Evolutionary conservation across 176 grass and related monocot species (phyloP).

Genomic region (Raddia guianensis): DNA sequence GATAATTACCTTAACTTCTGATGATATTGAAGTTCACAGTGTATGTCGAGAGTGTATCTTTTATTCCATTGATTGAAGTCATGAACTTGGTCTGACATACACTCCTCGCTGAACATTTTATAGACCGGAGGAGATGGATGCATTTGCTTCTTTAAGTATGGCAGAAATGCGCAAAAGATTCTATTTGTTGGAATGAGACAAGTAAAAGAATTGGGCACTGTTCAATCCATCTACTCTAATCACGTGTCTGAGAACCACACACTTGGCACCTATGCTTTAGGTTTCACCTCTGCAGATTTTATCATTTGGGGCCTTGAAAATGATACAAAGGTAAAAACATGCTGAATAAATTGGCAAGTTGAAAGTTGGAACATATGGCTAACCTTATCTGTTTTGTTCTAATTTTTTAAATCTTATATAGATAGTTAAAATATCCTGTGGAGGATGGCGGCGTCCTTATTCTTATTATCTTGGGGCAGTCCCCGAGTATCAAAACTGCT

Average conservation of each 20-base stretch:
- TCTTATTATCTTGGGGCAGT: conserved; percentile 82
- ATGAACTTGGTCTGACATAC: conserved; percentile 25
- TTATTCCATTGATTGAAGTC: conserved; percentile 36
- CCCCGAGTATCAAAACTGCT: conserved; percentile 80
- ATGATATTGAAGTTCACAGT: conserved; percentile 65
- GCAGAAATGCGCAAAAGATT: conserved; percentile 46
- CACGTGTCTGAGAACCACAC: conserved; percentile 28
- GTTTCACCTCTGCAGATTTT: conserved; percentile 94
- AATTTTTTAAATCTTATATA: conserved; percentile 32
- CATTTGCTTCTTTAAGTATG: conserved; percentile 89
- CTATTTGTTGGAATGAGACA: conserved; percentile 92
- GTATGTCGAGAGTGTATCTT: conserved; percentile 48
- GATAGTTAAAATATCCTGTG: conserved; percentile 82
- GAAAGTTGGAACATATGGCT: neutral
- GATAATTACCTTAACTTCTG: conserved; percentile 50
- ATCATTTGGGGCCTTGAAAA: conserved; percentile 92
- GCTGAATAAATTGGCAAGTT: neutral
- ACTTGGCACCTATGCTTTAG: conserved; percentile 65
- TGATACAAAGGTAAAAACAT: conserved; percentile 72
- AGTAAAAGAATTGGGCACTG: conserved; percentile 85
- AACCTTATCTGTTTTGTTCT: conserved; percentile 37
- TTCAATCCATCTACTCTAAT: conserved; percentile 62
- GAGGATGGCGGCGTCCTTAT: conserved; percentile 89
- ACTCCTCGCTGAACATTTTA: conserved; percentile 49
- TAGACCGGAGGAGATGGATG: conserved; percentile 98